Base-by-base conservation (phyloP, 192 early-diverging fungal species). In the Entophlyctis luteolus region DNA sequence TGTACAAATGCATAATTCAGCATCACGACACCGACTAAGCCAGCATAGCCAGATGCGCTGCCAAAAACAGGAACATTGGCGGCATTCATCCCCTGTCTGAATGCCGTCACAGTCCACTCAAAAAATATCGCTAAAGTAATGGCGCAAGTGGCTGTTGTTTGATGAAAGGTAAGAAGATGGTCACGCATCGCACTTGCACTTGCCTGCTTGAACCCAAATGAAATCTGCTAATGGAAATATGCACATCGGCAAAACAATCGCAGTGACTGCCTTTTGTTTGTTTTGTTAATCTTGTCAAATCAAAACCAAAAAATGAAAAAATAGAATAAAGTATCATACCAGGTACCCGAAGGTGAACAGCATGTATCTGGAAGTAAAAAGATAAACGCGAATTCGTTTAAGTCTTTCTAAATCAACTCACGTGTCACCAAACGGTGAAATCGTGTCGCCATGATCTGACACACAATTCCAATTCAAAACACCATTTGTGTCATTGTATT, bases 1-100 rank as follows among this genome's bases (percentile, higher is more conserved):
- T 65, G 59, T 1, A 65, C 65, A 52, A 80, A 73, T 2, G 78
- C 79, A 31, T 79, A 63, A 62, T 81, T 80, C 33, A 80, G 55
- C 73, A 80, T 80, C 32, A 80, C 65, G 1, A 74, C 71, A 20
- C 78, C 78, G 12, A 74, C 59, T 3, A 80, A 66, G 10, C 58
- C 55, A 10, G 49, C 62, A 52, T 62, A 78, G 16, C 67, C 55
- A 20, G 67, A 57, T 16, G 18, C 42, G 46, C 72, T 49, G 5
- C 42, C 58, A 4, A 62, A 63, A 12, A 71, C 36, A 3, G 67
- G 67, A 22, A 60, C 36, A 33, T 56, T 18, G 2, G 33, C 38
- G 10, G 14, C 28, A n/a, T 69, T 31, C 16, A 56, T 48, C 16
- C 59, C 59, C 8, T 16, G 33, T n/a, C 48, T 42, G 10, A 75